phyloP scores from a whole-genome alignment of 2,329 filamentous ascomycete species.

The Mycogone perniciosa region DNA sequence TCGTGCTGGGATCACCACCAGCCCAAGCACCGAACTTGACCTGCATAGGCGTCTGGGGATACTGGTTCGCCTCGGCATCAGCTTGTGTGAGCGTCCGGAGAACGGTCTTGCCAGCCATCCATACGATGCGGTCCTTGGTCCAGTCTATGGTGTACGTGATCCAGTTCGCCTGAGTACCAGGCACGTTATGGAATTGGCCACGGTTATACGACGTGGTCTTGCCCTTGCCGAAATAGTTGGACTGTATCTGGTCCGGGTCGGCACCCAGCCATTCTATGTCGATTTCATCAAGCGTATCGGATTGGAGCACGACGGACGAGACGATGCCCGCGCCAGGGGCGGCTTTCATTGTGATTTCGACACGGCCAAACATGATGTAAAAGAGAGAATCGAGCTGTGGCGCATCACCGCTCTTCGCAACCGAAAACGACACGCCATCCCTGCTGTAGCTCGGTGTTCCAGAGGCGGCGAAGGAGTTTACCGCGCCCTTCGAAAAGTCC shows the following conservation, averaged over 20 bases:
- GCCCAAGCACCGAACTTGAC: constrained; percentile 90
- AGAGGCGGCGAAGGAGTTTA: constrained; percentile 69
- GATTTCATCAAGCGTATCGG: constrained; percentile 89
- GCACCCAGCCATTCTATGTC: constrained; percentile 95
- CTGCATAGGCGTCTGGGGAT: constrained; percentile 93
- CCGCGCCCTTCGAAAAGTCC: constrained; percentile 73
- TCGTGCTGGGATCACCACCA: constrained; percentile 71
- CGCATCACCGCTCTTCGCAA: constrained; percentile 70
- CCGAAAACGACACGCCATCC: constrained; percentile 76
- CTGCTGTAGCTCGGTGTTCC: constrained; percentile 66
- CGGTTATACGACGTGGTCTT: constrained; percentile 80
- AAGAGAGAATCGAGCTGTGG: constrained; percentile 84
- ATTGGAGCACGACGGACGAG: constrained; percentile 84
- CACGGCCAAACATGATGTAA: constrained; percentile 98
- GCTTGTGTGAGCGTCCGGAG: constrained; percentile 67
- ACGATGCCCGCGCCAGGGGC: constrained; percentile 89
- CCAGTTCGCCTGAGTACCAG: constrained; percentile 65
- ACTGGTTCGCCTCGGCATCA: constrained; percentile 67
- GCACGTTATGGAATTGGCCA: constrained; percentile 67
- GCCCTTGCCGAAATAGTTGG: constrained; percentile 96
- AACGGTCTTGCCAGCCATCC: constrained; percentile 73
- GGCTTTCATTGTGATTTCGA: constrained; percentile 78
- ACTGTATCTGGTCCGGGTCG: constrained; percentile 72
- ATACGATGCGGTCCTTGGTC: constrained; percentile 78
- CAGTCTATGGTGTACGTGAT: constrained; percentile 90